phyloP scores from a whole-genome alignment of 2,329 filamentous ascomycete species.

The Orbilia quercus region DNA sequence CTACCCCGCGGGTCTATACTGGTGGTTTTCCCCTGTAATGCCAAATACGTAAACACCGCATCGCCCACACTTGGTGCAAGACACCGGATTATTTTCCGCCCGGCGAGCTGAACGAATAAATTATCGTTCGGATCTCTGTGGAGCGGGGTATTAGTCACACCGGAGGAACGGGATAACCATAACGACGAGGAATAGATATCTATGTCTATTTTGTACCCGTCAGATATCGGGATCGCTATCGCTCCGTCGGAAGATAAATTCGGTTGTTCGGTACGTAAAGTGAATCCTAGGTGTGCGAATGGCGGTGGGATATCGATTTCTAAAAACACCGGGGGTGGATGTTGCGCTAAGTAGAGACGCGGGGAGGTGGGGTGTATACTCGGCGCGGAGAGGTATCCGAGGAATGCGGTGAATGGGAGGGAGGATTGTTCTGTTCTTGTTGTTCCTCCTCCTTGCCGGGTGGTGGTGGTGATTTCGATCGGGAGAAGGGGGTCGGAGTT shows the following conservation, averaged over 20 bases:
- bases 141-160: constrained; percentile 77
- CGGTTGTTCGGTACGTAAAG: constrained; percentile 14
- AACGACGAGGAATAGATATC: constrained; percentile 40
- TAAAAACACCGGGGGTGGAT: constrained; percentile 19
- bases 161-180: constrained; percentile 31
- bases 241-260: neutral
- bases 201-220: constrained; percentile 31
- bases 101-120: constrained; percentile 83
- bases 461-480: constrained; percentile 10
- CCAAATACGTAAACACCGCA: constrained; percentile 71
- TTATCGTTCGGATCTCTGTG: constrained; percentile 96
- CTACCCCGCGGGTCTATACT: constrained; percentile 59
- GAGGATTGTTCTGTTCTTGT: neutral
- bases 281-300: constrained; percentile 28
- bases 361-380: constrained; percentile 1
- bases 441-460: no score
- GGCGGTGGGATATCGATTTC: constrained; percentile 23
- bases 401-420: constrained; percentile 11
- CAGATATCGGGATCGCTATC: neutral
- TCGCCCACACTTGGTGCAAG: constrained; percentile 74
- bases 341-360: constrained; percentile 39
- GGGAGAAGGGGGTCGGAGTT: constrained; percentile 13
- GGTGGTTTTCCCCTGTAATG: constrained; percentile 59
- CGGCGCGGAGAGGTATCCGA: constrained; percentile 17
- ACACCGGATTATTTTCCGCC: constrained; percentile 78